phyloP scores from a whole-genome alignment of 2,329 filamentous ascomycete genomes.

The Venturia pyrina region DNA sequence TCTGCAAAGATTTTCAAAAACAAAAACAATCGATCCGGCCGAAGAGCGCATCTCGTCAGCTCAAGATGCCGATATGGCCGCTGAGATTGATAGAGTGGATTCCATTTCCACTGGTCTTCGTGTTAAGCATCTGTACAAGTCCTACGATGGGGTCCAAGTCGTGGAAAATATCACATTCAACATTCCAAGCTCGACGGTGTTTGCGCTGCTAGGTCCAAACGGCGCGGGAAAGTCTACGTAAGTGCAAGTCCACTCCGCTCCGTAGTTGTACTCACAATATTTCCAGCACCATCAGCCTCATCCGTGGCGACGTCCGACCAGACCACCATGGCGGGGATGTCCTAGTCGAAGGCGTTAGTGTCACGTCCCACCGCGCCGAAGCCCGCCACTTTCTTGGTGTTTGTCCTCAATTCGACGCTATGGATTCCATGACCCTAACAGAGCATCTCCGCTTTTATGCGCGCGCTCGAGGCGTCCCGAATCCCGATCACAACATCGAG shows the following conservation, averaged over 20 bases:
- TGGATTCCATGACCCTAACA: constrained; percentile 81
- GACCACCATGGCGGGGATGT: constrained; percentile 47
- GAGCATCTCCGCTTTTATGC: constrained; percentile 89
- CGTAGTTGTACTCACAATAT: background rate
- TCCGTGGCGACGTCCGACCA: constrained; percentile 78
- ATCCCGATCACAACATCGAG: constrained; percentile 66
- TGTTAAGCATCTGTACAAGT: constrained; percentile 72
- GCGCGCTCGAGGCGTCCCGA: constrained; percentile 64
- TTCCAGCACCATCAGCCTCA: constrained; percentile 61
- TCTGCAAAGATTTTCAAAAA: constrained; percentile 36
- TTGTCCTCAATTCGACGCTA: constrained; percentile 66
- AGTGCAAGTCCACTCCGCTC: background rate
- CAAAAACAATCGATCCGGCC: constrained; percentile 30
- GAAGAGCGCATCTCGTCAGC: constrained; percentile 22
- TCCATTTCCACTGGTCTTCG: constrained; percentile 56
- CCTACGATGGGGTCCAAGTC: constrained; percentile 59
- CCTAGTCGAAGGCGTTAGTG: constrained; percentile 66
- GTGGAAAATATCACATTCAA: constrained; percentile 86
- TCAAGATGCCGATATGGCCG: constrained; percentile 47
- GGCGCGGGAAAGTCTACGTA: constrained; percentile 39
- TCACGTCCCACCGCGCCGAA: constrained; percentile 59
- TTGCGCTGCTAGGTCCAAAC: constrained; percentile 81
- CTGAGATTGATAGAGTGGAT: constrained; percentile 54
- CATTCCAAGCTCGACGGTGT: constrained; percentile 70
- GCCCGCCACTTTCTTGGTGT: constrained; percentile 78